phyloP scores from a whole-genome alignment of 257 asterid species.

The Scutellaria baicalensis region DNA sequence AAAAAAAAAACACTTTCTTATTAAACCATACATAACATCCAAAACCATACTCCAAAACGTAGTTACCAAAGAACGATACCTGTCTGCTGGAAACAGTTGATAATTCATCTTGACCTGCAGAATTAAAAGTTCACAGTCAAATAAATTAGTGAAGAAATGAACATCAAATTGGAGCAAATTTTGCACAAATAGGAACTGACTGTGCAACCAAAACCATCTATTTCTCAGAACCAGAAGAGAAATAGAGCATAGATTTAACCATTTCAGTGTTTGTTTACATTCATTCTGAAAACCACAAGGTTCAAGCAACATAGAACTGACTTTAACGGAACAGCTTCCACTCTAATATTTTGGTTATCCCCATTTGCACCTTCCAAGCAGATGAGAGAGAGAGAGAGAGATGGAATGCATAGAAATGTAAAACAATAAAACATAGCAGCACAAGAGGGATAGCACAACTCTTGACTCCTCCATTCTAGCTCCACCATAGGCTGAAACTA shows the following conservation, averaged over 20 bases:
- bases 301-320: background rate
- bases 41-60: background rate
- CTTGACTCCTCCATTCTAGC: background rate
- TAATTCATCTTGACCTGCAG: conserved; percentile 43
- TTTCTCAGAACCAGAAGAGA: background rate
- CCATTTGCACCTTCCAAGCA: background rate
- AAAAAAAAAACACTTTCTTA: background rate
- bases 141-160: background rate
- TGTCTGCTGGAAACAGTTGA: conserved; percentile 28
- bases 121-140: conserved; percentile 3
- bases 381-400: background rate
- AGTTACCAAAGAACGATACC: conserved; percentile 36
- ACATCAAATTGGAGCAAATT: background rate
- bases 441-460: background rate
- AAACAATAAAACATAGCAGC: background rate
- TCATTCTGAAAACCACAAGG: conserved; percentile 4
- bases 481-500: background rate
- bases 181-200: background rate
- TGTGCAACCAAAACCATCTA: conserved; percentile 2
- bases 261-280: background rate
- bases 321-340: background rate
- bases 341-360: background rate
- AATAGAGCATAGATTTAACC: background rate
- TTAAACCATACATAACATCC: conserved; percentile 11
- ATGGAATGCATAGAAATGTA: background rate